Evolutionary conservation across 2,329 filamentous ascomycete genomes (phyloP), one percentile per base, ranked within the genome.

Genomic region (Chaetothyriales sp.): DNA sequence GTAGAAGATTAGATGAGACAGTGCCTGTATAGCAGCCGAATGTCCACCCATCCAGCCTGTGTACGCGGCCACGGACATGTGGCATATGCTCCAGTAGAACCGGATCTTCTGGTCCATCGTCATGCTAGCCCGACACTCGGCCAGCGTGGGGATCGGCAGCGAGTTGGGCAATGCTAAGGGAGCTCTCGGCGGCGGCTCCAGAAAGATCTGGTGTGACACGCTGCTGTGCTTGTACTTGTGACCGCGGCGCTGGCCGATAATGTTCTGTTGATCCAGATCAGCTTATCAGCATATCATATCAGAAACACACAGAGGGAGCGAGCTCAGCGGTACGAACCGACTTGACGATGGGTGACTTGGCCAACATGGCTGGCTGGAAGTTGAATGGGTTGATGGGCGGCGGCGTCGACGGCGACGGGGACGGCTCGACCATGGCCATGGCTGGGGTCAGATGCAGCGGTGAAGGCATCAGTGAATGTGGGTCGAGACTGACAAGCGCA

Each of bases 191-290:
- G 88, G 82, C 5, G 92, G 92, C 65, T 95, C 88, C 60, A 93
- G 86, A 67, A 96, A 95, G 67, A 96, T 93, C 67, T 95, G 89
- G 65, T 96, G 89, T 18, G 86, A 94, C 51, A 98, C 84, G 65
- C 86, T 94, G 65, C 86, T 93, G 71, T 96, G 90, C 65, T 95
- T 95, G 75, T 98, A 98, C 66, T 92, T 88, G 72, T 98, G 92
- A 55, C 92, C 92, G 54, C 90, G 83, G 58, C 92, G 81, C 67
- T 95, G 86, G 56, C 89, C 89, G 56, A 95, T 80, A 12, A 39
- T 47, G 60, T 87, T 90, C 83, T 93, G 66, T 49, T 54, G 26
- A 15, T 5, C 10, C 32, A 39, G 12, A 39, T 39, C 12, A 32
- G 43, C 43, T 55, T 43, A 53, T 55, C 48, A 22, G 20, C 44